Evolutionary conservation across 805 yeast genomes (phyloP), one percentile per base, ranked within the genome.

Genomic region (Spencermartinsiella europaea): DNA sequence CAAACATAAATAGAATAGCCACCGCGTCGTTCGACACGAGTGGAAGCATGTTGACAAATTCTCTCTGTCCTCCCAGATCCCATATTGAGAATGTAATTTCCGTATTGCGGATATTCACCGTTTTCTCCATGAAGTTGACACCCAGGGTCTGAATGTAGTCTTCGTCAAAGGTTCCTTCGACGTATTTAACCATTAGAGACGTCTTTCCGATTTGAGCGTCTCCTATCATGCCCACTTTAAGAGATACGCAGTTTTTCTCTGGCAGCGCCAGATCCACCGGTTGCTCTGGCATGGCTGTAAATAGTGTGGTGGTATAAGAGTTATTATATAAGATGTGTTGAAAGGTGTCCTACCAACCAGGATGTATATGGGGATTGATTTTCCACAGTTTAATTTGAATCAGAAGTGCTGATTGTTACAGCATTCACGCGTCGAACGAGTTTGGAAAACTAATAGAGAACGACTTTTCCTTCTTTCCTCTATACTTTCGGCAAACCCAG

Each of bases 161-260:
- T 59, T 87, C 93, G 61, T 89, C 95, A 63, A 85, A 91, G 28
- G 85, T 79, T 45, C 95, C 95, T 61, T 91, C 96, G n/a, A 91
- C 96, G 62, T 90, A 91, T 62, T 91, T 89, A 20, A 90, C 96
- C 98, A 91, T 90, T 48, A 91, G 68, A 4, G 97, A 87, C 0
- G 99, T 91, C 61, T 91, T 91, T 3, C 99, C 99, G 4, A 90
- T 89, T 60, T 88, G 95, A 1, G 96, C 95, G 65, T 91, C 98
- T 4, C 99, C 99, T 42, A 91, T 79, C 40, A 91, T 77, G 2
- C 97, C 98, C 16, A 91, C 89, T 59, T 91, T 93, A 40, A 91
- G 60, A 31, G 67, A 63, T 38, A 66, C 63, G 27, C 53, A 42
- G 42, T 55, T 52, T 46, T 60, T 62, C 50, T 59, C 57, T 20